These are phyloP conservation scores for Syzygium oleosum DNA, from an alignment of 345 rosid species.

Conservation along the genomic window DNA sequence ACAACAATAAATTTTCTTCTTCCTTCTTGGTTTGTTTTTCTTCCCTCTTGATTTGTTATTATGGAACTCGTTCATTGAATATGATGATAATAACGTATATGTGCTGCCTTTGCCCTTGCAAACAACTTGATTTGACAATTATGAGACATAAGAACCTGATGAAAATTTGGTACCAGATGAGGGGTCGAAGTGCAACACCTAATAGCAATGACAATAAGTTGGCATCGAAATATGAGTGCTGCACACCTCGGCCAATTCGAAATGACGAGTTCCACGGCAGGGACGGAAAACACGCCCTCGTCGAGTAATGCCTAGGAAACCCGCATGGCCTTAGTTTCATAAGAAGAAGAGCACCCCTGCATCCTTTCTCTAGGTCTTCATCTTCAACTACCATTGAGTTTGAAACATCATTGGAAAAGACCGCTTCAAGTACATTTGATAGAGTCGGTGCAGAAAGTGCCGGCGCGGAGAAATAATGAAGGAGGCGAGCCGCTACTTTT, in stretches of 20 bases:
- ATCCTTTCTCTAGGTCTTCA: neutral
- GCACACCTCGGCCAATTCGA: rapidly evolving
- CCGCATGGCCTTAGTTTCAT: neutral
- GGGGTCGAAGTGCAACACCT: neutral
- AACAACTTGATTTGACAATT: neutral
- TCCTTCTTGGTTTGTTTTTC: no score
- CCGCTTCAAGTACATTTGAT: neutral
- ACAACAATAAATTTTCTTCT: no score
- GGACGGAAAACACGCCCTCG: neutral
- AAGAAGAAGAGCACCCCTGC: neutral
- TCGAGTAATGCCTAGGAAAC: neutral
- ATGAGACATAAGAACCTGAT: neutral
- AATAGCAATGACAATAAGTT: neutral
- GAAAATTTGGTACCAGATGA: rapidly evolving
- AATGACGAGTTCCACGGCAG: neutral
- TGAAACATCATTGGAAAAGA: rapidly evolving
- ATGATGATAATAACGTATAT: neutral
- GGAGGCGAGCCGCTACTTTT: neutral
- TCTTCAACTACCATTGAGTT: neutral
- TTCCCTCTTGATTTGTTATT: no score
- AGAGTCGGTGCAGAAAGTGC: neutral
- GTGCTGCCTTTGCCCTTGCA: neutral
- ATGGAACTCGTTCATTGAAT: neutral
- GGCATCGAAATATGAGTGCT: neutral
- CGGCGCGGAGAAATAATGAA: neutral